Evolutionary conservation across 2,329 filamentous ascomycete species (phyloP).

Genomic region (Aspergillus hiratsukae): DNA sequence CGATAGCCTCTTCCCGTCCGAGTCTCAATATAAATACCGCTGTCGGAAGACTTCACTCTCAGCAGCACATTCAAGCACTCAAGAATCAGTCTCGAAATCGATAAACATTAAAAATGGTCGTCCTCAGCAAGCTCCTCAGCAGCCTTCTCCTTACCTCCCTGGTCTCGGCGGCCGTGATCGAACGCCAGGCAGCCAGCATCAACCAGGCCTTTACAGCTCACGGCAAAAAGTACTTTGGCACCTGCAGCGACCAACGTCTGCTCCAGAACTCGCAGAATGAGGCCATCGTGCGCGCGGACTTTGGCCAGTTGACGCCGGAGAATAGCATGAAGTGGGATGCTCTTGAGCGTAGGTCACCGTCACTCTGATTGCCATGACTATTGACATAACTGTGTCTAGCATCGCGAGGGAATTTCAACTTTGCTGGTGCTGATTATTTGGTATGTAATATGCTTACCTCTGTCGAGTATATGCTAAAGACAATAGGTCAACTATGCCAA

Average conservation of each 20-base stretch:
- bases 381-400: slow-evolving; percentile 19
- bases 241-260: slow-evolving; percentile 49
- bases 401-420: slow-evolving; percentile 52
- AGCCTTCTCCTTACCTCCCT: slow-evolving; percentile 4
- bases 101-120: slow-evolving; percentile 3
- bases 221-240: slow-evolving; percentile 64
- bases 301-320: slow-evolving; percentile 60
- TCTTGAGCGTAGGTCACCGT: slow-evolving; percentile 46
- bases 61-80: background rate
- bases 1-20: too few species aligned
- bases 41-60: background rate
- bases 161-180: slow-evolving; percentile 1
- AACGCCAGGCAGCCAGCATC: slow-evolving; percentile 39
- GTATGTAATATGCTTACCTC: slow-evolving; percentile 40
- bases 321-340: slow-evolving; percentile 63
- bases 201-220: slow-evolving; percentile 53
- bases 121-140: slow-evolving; percentile 4
- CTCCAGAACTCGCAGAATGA: slow-evolving; percentile 59
- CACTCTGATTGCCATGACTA: background rate
- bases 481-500: slow-evolving; percentile 35
- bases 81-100: background rate
- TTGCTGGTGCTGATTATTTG: slow-evolving; percentile 49
- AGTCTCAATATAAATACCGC: background rate
- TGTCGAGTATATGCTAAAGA: slow-evolving; percentile 58
- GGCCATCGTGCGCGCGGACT: slow-evolving; percentile 57